phyloP scores from a whole-genome alignment of 257 asterid genomes.

The Lavandula angustifolia region DNA sequence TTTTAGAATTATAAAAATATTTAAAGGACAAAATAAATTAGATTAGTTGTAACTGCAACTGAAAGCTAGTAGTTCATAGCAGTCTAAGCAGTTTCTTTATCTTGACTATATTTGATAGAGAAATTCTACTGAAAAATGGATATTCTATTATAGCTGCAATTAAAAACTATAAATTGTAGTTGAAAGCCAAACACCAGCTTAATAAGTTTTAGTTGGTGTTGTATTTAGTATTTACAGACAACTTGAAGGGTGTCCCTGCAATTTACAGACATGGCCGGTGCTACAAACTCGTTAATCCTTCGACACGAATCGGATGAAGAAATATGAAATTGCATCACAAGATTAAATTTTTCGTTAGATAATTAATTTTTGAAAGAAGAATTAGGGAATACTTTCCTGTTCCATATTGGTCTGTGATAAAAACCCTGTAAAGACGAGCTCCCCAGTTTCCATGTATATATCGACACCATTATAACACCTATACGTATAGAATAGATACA shows the following conservation, averaged over 20 bases:
- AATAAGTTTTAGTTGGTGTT: not conserved
- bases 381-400: constrained; percentile 25
- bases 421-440: constrained; percentile 37
- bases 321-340: constrained; percentile 1
- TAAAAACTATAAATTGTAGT: not conserved
- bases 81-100: too few species aligned
- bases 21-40: too few species aligned
- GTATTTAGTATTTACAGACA: not conserved
- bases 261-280: not conserved
- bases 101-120: too few species aligned
- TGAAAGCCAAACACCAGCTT: not conserved
- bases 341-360: too few species aligned
- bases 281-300: not conserved
- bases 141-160: too few species aligned
- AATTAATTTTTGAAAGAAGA: constrained; percentile 3
- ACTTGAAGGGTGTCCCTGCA: constrained; percentile 23
- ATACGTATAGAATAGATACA: constrained; percentile 23
- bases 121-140: too few species aligned
- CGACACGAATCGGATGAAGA: not conserved
- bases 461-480: not conserved
- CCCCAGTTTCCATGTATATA: constrained; percentile 35
- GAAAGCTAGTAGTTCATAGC: too few species aligned
- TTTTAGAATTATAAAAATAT: too few species aligned
- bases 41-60: too few species aligned
- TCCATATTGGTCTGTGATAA: constrained; percentile 9